Evolutionary conservation across 2,329 filamentous ascomycete species (phyloP), one percentile per base, ranked within the genome.

Genomic region (Conoideocrella luteorostrata): DNA sequence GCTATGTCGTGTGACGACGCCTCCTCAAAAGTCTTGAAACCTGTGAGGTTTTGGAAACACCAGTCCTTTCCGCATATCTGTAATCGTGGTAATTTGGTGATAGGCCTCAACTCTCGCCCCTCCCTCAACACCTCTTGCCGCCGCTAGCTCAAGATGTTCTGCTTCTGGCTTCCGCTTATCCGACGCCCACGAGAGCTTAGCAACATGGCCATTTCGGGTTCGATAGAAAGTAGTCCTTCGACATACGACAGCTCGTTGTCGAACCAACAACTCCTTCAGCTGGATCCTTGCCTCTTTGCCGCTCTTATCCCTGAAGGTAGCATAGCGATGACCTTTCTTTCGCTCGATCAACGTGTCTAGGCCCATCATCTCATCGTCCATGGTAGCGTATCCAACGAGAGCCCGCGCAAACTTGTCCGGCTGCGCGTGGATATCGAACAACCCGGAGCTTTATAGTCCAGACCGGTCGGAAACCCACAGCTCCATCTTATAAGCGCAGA

Each of bases 401-500:
- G 49, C 46, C 11, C 45, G 43, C 21, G 50, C 52, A 41, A 51
- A 39, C 32, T 47, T 49, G 5, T 43, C 45, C 20, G 47, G 48
- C 28, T 53, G 44, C 1, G 41, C 26, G 34, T 53, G 45, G 26
- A 51, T 49, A 18, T 52, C 29, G 29, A 52, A 45, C 13, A 35
- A 15, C 1, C 43, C 52, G 2, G 47, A 47, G 39, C 50, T 48
- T 3, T 52, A 56, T 9, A 45, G 5, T 1, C 55, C 54, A 13
- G 51, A 49, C 2, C 53, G 47, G 37, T 52, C 47, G 4, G 55
- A 58, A 5, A 57, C 33, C 51, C 50, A 53, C 10, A 54, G 40
- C 39, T 58, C 53, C 41, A 55, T 48, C 17, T 28, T 47, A 1
- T 47, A 48, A 12, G 23, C 46, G 28, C 15, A 35, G 13, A 51